Percentiles rank a stretch among this genome's conserved stretches.
These are phyloP conservation scores for Chloromonas sp. DNA, from an alignment of 163 green algal genomes.

Conservation along the genomic window DNA sequence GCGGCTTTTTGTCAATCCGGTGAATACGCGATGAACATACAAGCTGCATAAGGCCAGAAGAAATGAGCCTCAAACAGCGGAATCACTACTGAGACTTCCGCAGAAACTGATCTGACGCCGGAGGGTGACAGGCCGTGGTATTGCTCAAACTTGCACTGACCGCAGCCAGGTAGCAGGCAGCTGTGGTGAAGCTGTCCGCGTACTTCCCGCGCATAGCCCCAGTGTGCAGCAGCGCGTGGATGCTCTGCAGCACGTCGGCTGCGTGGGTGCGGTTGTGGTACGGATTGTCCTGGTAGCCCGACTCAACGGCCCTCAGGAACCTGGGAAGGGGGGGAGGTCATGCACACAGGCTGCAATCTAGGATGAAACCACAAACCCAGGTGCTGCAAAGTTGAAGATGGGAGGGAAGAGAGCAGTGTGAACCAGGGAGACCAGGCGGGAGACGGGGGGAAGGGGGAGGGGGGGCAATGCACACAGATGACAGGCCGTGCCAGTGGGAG, in stretches of 20 bases:
- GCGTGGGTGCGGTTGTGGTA: constrained; percentile 80
- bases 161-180: constrained; percentile 7
- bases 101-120: too few relatives aligned
- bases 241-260: constrained; percentile 67
- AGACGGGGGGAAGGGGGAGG: too few relatives aligned
- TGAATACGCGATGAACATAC: too few relatives aligned
- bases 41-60: too few relatives aligned
- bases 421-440: too few relatives aligned
- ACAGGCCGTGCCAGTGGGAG: too few relatives aligned
- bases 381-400: too few relatives aligned
- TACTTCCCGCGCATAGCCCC: constrained; percentile 15
- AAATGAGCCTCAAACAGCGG: too few relatives aligned
- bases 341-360: background rate
- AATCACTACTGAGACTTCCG: too few relatives aligned
- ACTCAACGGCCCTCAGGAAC: constrained; percentile 1
- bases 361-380: background rate
- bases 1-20: too few relatives aligned
- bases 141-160: background rate
- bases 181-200: background rate
- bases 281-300: constrained; percentile 37
- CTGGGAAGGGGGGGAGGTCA: background rate
- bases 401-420: too few relatives aligned
- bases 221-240: constrained; percentile 37
- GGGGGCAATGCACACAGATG: background rate
- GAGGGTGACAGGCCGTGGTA: too few relatives aligned